Conservation (phyloP, 495 filamentous ascomycete species). For the Penicillium atrosanguineum region DNA sequence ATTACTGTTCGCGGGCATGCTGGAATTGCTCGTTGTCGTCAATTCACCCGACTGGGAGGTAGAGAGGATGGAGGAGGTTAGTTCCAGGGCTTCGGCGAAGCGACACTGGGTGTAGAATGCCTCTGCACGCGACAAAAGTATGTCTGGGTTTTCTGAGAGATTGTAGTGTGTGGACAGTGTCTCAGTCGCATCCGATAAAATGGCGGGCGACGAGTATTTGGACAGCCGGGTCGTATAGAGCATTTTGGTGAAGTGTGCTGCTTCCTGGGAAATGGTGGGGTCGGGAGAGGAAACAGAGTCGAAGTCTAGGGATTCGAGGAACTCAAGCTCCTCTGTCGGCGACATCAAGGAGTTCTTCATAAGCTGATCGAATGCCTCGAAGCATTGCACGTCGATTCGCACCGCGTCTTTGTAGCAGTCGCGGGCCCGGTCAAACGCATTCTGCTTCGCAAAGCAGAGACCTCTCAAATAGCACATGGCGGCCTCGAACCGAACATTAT, state of each 20-base stretch:
- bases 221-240: slow-evolving; percentile 95
- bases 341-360: slow-evolving; percentile 98
- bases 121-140: slow-evolving; percentile 88
- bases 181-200: slow-evolving; percentile 85
- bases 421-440: slow-evolving; percentile 94
- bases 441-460: slow-evolving; percentile 94
- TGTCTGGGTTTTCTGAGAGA: slow-evolving; percentile 80
- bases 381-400: slow-evolving; percentile 95
- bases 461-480: slow-evolving; percentile 96
- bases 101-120: slow-evolving; percentile 92
- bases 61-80: slow-evolving; percentile 80
- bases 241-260: slow-evolving; percentile 90
- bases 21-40: slow-evolving; percentile 14
- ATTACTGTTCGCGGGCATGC: slow-evolving; percentile 41
- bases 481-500: slow-evolving; percentile 83
- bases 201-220: slow-evolving; percentile 85
- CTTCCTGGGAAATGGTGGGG: slow-evolving; percentile 68
- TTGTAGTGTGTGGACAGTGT: slow-evolving; percentile 91
- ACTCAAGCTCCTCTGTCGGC: slow-evolving; percentile 93
- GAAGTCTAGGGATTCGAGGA: slow-evolving; percentile 89
- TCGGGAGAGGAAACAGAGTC: slow-evolving; percentile 66
- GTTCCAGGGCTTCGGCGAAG: slow-evolving; percentile 78
- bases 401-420: slow-evolving; percentile 98
- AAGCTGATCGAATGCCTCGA: slow-evolving; percentile 94
- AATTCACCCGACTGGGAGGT: slow-evolving; percentile 37